A percentile compares a stretch with the other conserved stretches of the same genome.
Evolutionary conservation across 495 filamentous ascomycete genomes (phyloP).

Genomic region (Emericellopsis terricola): DNA sequence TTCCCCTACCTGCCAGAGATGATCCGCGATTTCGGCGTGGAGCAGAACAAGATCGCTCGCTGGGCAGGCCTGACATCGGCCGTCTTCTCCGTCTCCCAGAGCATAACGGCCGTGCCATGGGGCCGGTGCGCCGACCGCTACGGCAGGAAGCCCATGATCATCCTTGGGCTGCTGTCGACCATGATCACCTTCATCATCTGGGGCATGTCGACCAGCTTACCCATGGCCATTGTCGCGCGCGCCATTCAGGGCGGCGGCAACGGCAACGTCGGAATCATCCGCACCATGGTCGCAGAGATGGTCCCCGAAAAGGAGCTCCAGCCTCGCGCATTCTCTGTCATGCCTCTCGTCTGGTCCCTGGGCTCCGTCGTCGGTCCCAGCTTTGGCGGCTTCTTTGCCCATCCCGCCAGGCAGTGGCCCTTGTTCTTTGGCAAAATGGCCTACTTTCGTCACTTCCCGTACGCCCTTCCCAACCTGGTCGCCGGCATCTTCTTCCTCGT

Average conservation of each 20-base stretch:
- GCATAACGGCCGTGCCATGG: constrained; percentile 58
- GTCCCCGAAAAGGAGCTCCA: constrained; percentile 69
- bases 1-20: constrained; percentile 86
- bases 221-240: constrained; percentile 52
- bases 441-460: constrained; percentile 61
- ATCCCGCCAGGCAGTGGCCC: constrained; percentile 54
- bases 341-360: constrained; percentile 68
- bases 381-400: constrained; percentile 70
- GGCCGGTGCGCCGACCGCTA: constrained; percentile 55
- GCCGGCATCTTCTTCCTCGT: constrained; percentile 51
- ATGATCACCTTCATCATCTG: constrained; percentile 58
- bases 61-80: constrained; percentile 60
- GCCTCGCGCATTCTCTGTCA: constrained; percentile 64
- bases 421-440: constrained; percentile 42
- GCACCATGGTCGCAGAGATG: constrained; percentile 58
- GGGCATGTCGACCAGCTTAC: constrained; percentile 56
- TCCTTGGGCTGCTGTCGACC: constrained; percentile 49
- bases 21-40: constrained; percentile 63
- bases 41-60: constrained; percentile 51
- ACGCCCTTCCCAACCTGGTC: constrained; percentile 67
- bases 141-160: constrained; percentile 59
- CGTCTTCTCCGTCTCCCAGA: constrained; percentile 56
- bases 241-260: constrained; percentile 48
- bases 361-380: constrained; percentile 79
- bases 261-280: constrained; percentile 51